Conservation (phyloP, 805 yeast species). For the Candida gorgasii region DNA sequence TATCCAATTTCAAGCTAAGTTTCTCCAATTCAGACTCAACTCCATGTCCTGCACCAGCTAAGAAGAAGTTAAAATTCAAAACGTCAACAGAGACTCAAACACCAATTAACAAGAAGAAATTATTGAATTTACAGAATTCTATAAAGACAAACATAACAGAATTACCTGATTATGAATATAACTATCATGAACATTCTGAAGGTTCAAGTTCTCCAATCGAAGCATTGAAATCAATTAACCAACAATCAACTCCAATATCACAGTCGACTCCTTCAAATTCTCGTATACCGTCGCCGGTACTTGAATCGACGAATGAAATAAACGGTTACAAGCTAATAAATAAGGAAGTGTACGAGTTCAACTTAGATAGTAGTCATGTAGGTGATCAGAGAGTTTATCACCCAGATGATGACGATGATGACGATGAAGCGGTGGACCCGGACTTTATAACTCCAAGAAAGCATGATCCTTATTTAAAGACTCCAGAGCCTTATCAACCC, state of each 20-base stretch:
- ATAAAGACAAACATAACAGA: constrained; percentile 26
- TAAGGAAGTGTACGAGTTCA: constrained; percentile 7
- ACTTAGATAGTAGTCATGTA: background rate
- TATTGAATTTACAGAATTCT: constrained; percentile 35
- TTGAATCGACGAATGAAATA: constrained; percentile 6
- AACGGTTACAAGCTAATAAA: constrained; percentile 15
- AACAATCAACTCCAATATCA: constrained; percentile 38
- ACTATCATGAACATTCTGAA: constrained; percentile 12
- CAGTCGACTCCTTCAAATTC: constrained; percentile 46
- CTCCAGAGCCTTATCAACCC: constrained; percentile 5
- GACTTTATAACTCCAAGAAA: constrained; percentile 2
- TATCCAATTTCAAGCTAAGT: constrained; percentile 15
- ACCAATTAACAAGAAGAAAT: constrained; percentile 18
- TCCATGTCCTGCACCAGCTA: constrained; percentile 44
- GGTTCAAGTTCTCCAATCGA: constrained; percentile 14
- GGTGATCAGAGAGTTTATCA: constrained; percentile 4
- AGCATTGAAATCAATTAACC: constrained; percentile 9
- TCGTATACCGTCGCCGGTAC: constrained; percentile 15
- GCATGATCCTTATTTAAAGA: constrained; percentile 18
- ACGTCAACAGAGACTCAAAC: constrained; percentile 13
- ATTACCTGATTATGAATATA: constrained; percentile 11
- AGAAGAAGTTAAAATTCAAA: constrained; percentile 33
- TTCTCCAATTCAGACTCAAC: constrained; percentile 34
- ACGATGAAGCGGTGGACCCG: too few relatives aligned
- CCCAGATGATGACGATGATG: constrained; percentile 5